Conservation (phyloP, 495 filamentous ascomycete species). For the Aspergillus saccharolyticus region DNA sequence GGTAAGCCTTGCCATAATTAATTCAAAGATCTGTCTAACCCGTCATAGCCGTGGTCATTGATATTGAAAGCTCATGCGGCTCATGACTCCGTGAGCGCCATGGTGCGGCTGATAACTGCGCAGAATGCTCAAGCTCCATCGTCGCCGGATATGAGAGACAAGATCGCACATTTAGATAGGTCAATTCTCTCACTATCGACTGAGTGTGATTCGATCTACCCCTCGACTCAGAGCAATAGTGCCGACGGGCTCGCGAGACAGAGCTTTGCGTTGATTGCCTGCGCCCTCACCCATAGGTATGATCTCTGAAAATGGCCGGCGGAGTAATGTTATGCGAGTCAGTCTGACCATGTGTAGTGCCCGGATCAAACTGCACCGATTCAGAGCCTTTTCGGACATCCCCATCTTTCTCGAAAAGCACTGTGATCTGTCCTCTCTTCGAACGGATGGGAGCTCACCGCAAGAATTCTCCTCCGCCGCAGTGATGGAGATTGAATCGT, state of each 20-base stretch:
- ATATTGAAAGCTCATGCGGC: background rate
- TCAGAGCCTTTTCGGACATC: slow-evolving; percentile 13
- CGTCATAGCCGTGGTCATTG: slow-evolving; percentile 1
- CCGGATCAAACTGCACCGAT: slow-evolving; percentile 12
- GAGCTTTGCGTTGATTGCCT: background rate
- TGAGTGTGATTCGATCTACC: background rate
- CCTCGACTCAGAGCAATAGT: background rate
- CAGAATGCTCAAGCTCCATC: background rate
- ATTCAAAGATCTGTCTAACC: background rate
- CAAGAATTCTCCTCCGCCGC: background rate
- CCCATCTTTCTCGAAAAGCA: slow-evolving; percentile 15
- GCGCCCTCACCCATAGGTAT: background rate
- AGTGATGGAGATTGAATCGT: background rate
- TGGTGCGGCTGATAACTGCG: background rate
- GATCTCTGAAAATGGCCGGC: background rate
- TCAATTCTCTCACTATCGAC: background rate
- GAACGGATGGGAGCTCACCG: background rate
- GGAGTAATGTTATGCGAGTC: background rate
- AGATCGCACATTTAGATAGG: background rate
- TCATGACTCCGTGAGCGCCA: background rate
- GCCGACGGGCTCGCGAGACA: background rate
- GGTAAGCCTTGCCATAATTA: background rate
- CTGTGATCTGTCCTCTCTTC: slow-evolving; percentile 11
- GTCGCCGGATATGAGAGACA: background rate
- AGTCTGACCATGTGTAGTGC: slow-evolving; percentile 1